Base-by-base conservation (phyloP, 2,329 filamentous ascomycete genomes). In the Colletotrichum navitas region DNA sequence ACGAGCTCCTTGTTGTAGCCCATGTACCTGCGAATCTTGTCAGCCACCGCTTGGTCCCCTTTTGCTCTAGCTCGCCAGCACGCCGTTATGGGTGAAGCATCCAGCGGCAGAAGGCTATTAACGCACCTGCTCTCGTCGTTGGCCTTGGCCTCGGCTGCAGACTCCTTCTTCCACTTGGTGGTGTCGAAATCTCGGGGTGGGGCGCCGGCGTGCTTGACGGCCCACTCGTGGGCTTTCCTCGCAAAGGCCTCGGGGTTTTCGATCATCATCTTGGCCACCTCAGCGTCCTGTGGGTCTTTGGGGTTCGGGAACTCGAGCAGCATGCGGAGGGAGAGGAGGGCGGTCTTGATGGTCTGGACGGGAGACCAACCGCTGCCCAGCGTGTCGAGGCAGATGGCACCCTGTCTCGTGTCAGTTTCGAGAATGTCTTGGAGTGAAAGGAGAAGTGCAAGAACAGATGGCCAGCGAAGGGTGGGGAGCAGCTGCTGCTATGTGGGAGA, bases 371-470 rank as follows among this genome's bases (percentile, higher is more conserved):
- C 94, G 16, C 89, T 89, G 12, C 93, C 92, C 21, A 99, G 88
- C 0, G 95, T 98, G 80, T 99, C 96, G 66, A 99, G 90, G 79
- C 96, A 99, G 80, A 99, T 99, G 34, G 95, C 95, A 67, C 96
- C 96, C 94, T 98, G 74, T 8, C 51, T 43, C 18, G 16, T 11
- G 49, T 65, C 39, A 54, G 43, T 45, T 36, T 32, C 47, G 21
- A 21, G 32, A 16, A 29, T 7, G 8, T 24, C 41, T 21, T 11
- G 21, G 21, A 8, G 24, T 10, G 41, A 29, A 21, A 32, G 39
- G n/a, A 24, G 39, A 12, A n/a, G 5, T 36, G 8, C 41, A 5
- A 5, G 8, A 32, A 24, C 21, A 43, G 29, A 12, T 16, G 32
- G n/a, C 10, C 6, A 21, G 14, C n/a, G 2, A 41, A 41, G 39